Evolutionary conservation across 768 basidiomycete species (phyloP).

Genomic region (Pleurotus giganteus): DNA sequence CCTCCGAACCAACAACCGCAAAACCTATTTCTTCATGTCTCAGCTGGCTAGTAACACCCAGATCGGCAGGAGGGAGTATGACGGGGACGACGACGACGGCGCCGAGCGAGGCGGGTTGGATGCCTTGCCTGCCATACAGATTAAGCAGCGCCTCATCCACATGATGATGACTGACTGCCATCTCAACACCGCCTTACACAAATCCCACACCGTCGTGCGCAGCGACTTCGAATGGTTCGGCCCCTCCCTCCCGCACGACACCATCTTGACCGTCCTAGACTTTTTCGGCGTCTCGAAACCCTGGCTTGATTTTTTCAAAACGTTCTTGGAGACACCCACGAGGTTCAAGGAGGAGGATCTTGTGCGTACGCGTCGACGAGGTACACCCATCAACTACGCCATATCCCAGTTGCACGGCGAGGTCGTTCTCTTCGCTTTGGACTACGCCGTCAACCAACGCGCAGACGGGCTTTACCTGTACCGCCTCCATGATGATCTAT

Average conservation of each 20-base stretch:
- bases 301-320: conserved; percentile 32
- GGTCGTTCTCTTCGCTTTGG: conserved; percentile 41
- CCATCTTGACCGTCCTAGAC: conserved; percentile 35
- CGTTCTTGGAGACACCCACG: conserved; percentile 31
- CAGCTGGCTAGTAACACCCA: conserved; percentile 12
- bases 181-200: conserved; percentile 34
- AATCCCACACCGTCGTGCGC: conserved; percentile 32
- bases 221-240: conserved; percentile 45
- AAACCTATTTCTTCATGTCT: conserved; percentile 4
- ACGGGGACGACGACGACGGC: conserved; percentile 26
- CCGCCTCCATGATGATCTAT: conserved; percentile 46
- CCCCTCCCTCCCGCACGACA: conserved; percentile 37
- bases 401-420: conserved; percentile 42
- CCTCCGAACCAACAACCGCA: not conserved
- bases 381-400: conserved; percentile 41
- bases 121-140: conserved; percentile 17
- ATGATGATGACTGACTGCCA: conserved; percentile 38
- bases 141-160: conserved; percentile 39
- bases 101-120: conserved; percentile 11
- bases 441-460: conserved; percentile 44
- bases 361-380: conserved; percentile 33
- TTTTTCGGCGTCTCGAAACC: conserved; percentile 36
- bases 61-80: conserved; percentile 8
- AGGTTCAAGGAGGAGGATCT: conserved; percentile 31
- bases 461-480: conserved; percentile 40